Evolutionary conservation across 345 rosid species (phyloP).

Genomic region (Euphorbia peplus): DNA sequence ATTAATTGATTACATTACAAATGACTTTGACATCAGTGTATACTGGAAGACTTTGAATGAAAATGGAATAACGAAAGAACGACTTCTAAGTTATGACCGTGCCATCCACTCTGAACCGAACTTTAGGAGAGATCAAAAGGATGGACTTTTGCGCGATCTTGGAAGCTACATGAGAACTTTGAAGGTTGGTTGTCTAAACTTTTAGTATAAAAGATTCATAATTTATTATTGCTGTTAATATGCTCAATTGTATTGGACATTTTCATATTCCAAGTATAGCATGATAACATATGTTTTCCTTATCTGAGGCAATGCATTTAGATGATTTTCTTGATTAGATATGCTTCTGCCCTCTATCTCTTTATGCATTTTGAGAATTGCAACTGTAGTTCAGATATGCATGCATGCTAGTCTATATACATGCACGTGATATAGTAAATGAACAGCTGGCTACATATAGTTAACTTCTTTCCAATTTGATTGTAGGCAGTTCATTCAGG

Average conservation of each 20-base stretch:
- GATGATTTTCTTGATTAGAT: neutral
- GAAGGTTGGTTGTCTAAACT: conserved; percentile 55
- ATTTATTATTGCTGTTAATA: conserved; percentile 8
- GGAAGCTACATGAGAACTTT: conserved; percentile 93
- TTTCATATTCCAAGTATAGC: neutral
- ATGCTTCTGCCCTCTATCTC: neutral
- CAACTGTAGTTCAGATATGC: neutral
- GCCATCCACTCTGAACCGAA: conserved; percentile 85
- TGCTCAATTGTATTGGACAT: conserved; percentile 6
- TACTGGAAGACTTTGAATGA: conserved; percentile 98
- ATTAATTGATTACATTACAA: conserved; percentile 66
- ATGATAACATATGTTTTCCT: neutral
- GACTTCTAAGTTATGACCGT: conserved; percentile 95
- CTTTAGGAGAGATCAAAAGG: conserved; percentile 77
- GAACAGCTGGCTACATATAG: neutral
- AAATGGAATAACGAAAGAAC: conserved; percentile 89
- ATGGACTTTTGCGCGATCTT: conserved; percentile 84
- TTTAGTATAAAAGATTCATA: conserved; percentile 13
- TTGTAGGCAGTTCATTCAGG: conserved; percentile 98
- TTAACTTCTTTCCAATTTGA: conserved; percentile 7
- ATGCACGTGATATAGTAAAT: neutral
- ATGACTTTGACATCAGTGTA: conserved; percentile 71
- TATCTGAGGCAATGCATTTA: neutral
- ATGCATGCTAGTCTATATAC: neutral
- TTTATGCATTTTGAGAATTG: conserved; percentile 6